Evolutionary conservation across 768 basidiomycete species (phyloP).

Genomic region (Hericium alpestre): DNA sequence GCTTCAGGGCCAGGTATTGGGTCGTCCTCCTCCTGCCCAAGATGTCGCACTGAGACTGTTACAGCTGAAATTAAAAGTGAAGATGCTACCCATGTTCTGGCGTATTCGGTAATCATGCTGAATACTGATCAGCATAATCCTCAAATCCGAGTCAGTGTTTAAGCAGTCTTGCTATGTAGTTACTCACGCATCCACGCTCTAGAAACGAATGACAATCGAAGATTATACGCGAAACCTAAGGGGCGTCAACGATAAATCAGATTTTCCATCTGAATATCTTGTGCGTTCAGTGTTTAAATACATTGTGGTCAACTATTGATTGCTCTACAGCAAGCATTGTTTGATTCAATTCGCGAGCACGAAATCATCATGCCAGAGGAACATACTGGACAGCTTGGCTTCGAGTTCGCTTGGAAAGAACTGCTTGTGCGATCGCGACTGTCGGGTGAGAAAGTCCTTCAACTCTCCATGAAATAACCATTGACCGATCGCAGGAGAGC

Average conservation of each 20-base stretch:
- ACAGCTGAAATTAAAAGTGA: slow-evolving; percentile 80
- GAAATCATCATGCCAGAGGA: slow-evolving; percentile 99
- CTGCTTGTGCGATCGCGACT: slow-evolving; percentile 71
- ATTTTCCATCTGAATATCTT: slow-evolving; percentile 82
- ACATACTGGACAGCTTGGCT: slow-evolving; percentile 90
- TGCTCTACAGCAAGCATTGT: slow-evolving; percentile 62
- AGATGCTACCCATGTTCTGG: slow-evolving; percentile 89
- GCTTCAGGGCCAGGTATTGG: slow-evolving; percentile 63
- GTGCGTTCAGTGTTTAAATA: slow-evolving; percentile 32
- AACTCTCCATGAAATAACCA: background rate
- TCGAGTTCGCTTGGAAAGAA: slow-evolving; percentile 99
- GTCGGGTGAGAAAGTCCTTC: slow-evolving; percentile 42
- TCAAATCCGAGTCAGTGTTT: slow-evolving; percentile 62
- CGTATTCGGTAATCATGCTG: slow-evolving; percentile 95
- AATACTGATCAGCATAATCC: slow-evolving; percentile 97
- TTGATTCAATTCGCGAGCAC: slow-evolving; percentile 85
- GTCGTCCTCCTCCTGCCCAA: background rate
- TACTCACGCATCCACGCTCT: background rate
- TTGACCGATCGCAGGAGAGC: slow-evolving; percentile 33
- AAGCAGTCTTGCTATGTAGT: background rate
- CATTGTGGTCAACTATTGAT: background rate
- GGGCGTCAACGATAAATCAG: slow-evolving; percentile 77
- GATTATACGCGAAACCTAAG: slow-evolving; percentile 88
- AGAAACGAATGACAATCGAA: slow-evolving; percentile 96
- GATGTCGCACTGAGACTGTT: background rate